Base-by-base conservation (phyloP, 192 early-diverging fungal genomes). In the Helicostylum pulchrum region DNA sequence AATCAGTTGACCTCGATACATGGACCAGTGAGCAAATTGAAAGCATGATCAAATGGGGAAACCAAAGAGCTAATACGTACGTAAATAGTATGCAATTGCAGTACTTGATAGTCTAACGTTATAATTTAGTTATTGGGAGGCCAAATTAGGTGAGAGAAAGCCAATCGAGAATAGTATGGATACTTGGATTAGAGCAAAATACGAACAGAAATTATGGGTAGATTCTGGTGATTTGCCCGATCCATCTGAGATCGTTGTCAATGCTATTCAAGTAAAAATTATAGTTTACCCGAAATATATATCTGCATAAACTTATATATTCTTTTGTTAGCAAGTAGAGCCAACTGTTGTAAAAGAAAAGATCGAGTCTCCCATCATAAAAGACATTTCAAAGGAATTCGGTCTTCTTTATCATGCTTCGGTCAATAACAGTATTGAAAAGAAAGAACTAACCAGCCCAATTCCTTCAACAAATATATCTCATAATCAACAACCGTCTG, bases 1-100 rank as follows among this genome's bases (percentile, higher is more conserved):
- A 92, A 69, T 87, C 85, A 44, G 88, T 89, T 7, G 90, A 92
- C 75, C 68, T 92, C 64, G 88, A 92, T 69, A 79, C 83, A 21
- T 92, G 90, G 90, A 88, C 87, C 43, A 79, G 78, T 17, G 88
- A 90, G 26, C 88, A 92, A 72, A 79, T 92, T 39, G 82, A 85
- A 58, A 89, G 77, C 61, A 90, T 92, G 88, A 76, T 81, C 26
- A 75, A 77, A 23, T 90, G 90, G 90, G 90, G 90, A 52, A 92
- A 92, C 66, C 81, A 67, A 42, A 83, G 75, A 62, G 83, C 83
- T 14, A 78, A 80, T 45, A 67, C 73, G 86, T 87, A 78, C 76
- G 71, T 65, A 7, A 23, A 8, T 23, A 31, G 23, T 44, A 26
- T 12, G 26, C 26, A 43, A 9, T 57, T 32, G 12, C 8, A 51